phyloP scores from a whole-genome alignment of 2,329 filamentous ascomycete species.

The Teratosphaeriaceae sp. region DNA sequence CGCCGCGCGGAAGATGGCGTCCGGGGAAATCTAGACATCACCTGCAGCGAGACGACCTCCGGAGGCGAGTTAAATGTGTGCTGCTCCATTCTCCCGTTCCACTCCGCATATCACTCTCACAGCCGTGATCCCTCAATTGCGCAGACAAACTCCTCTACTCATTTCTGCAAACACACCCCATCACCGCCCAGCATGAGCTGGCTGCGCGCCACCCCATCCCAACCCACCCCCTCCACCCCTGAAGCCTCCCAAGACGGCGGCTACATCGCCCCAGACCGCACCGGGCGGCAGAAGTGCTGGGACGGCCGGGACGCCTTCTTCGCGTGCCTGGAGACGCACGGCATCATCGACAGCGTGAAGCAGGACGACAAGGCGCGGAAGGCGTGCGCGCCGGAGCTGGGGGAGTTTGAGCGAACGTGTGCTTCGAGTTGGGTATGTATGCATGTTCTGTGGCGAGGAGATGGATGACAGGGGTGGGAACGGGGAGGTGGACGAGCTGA shows the following conservation, averaged over 20 bases:
- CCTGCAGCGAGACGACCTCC: no score
- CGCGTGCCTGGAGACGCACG: slow-evolving; percentile 72
- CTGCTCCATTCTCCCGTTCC: no score
- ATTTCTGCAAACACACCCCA: slow-evolving; percentile 1
- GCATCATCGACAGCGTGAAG: slow-evolving; percentile 68
- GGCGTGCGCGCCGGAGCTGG: slow-evolving; percentile 52
- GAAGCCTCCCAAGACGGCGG: slow-evolving; percentile 47
- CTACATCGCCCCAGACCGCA: slow-evolving; percentile 75
- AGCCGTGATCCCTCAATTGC: not conserved
- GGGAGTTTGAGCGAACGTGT: slow-evolving; percentile 75
- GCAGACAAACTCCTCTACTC: no score
- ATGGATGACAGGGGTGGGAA: slow-evolving; percentile 7
- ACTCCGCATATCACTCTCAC: not conserved
- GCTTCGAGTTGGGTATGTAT: slow-evolving; percentile 76
- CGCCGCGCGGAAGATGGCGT: no score
- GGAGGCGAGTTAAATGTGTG: no score
- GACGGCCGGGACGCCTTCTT: slow-evolving; percentile 85
- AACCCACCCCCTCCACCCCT: slow-evolving; percentile 18
- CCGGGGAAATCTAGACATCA: no score
- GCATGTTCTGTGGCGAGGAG: slow-evolving; percentile 5
- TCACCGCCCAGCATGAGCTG: slow-evolving; percentile 26
- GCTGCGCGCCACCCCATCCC: slow-evolving; percentile 23
- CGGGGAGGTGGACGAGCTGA: slow-evolving; percentile 3
- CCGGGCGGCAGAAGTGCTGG: slow-evolving; percentile 80
- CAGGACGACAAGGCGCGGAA: slow-evolving; percentile 47